These are phyloP conservation scores for Kwoniella sp. DNA, from an alignment of 768 basidiomycete species.

Conservation along the genomic window DNA sequence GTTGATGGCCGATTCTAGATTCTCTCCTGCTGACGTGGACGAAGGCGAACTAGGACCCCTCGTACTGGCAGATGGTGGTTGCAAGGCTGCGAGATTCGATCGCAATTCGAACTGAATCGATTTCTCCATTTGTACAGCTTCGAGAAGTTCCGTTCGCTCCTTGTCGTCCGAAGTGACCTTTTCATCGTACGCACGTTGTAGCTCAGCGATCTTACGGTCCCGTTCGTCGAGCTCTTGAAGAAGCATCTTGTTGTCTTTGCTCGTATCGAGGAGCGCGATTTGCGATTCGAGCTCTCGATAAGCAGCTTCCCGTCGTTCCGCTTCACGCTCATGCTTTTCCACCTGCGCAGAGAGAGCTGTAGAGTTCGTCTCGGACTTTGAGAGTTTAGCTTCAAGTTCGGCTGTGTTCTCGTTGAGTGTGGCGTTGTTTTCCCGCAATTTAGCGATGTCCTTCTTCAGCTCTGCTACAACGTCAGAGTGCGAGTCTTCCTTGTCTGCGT, in stretches of 20 bases:
- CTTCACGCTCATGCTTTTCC: slow-evolving; percentile 74
- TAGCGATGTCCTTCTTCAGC: slow-evolving; percentile 77
- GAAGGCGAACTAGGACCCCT: slow-evolving; percentile 9
- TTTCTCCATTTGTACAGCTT: slow-evolving; percentile 40
- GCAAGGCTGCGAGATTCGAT: slow-evolving; percentile 1
- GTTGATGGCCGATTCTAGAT: not conserved
- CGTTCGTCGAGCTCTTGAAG: slow-evolving; percentile 76
- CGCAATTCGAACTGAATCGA: slow-evolving; percentile 26
- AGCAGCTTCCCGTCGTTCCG: slow-evolving; percentile 72
- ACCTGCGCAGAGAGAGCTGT: slow-evolving; percentile 70
- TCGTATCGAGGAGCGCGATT: slow-evolving; percentile 66
- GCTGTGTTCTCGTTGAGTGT: slow-evolving; percentile 76
- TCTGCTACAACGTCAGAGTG: slow-evolving; percentile 80
- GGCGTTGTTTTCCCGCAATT: slow-evolving; percentile 74
- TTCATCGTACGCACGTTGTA: slow-evolving; percentile 81
- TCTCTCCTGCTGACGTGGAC: not conserved
- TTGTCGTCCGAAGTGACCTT: slow-evolving; percentile 68
- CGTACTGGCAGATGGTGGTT: slow-evolving; percentile 5
- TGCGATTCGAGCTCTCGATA: slow-evolving; percentile 71
- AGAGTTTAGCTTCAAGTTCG: slow-evolving; percentile 80
- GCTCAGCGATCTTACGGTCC: slow-evolving; percentile 71
- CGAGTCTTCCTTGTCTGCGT: slow-evolving; percentile 74
- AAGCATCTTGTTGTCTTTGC: slow-evolving; percentile 69
- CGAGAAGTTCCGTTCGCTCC: slow-evolving; percentile 61
- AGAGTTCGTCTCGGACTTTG: slow-evolving; percentile 57